phyloP scores from a whole-genome alignment of 1,284 basidiomycete genomes.

The Ustilago xerochloae region DNA sequence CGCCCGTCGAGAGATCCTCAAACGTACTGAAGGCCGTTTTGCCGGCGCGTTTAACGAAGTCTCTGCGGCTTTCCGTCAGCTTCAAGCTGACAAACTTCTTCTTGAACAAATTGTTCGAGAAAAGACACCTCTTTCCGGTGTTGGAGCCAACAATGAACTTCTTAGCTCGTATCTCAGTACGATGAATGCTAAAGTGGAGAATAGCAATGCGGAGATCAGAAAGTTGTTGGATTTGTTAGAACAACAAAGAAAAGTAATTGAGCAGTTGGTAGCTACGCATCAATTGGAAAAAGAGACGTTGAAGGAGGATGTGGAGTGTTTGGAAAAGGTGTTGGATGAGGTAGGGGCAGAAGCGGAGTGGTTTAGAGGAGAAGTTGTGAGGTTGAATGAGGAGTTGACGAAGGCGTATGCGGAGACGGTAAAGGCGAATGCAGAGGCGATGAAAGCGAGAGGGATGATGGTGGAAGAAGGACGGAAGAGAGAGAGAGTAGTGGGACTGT shows the following conservation, averaged over 20 bases:
- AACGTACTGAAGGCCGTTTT: conserved; percentile 54
- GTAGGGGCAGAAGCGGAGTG: conserved; percentile 24
- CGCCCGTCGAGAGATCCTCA: conserved; percentile 34
- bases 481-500: conserved; percentile 38
- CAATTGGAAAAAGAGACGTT: conserved; percentile 51
- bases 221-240: conserved; percentile 60
- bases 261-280: conserved; percentile 62
- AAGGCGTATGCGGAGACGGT: conserved; percentile 37
- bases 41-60: conserved; percentile 57
- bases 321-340: conserved; percentile 40
- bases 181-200: conserved; percentile 51
- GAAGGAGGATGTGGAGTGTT: conserved; percentile 46
- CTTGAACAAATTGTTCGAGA: conserved; percentile 58
- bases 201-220: conserved; percentile 48
- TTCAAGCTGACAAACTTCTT: conserved; percentile 57
- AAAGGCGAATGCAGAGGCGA: conserved; percentile 44
- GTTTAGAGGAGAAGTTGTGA: conserved; percentile 14
- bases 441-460: conserved; percentile 13
- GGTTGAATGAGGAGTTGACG: conserved; percentile 44
- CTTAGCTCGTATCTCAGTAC: conserved; percentile 44
- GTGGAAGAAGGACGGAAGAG: conserved; percentile 43
- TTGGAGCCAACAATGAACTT: conserved; percentile 43
- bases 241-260: conserved; percentile 60
- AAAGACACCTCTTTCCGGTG: conserved; percentile 53
- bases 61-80: conserved; percentile 55